Base-by-base conservation (phyloP, 2,329 filamentous ascomycete genomes). In the Lecanicillium sp. region DNA sequence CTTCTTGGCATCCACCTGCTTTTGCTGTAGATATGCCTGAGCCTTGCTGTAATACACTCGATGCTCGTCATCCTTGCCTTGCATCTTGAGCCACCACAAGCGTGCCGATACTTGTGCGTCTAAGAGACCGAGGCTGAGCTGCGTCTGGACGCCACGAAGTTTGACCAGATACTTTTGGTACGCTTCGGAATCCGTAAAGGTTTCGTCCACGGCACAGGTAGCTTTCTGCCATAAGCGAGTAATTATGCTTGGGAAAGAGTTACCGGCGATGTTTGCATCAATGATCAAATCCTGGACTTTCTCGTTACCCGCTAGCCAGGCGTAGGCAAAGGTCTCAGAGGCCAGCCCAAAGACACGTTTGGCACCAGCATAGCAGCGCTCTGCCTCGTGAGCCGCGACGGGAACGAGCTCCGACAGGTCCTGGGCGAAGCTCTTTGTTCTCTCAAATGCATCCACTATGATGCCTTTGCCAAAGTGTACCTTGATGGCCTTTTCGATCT, bases 401-500 rank as follows among this genome's bases (percentile, higher is more conserved):
- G 69, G 68, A 32, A 67, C 61, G 17, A 67, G 54, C 14, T 66
- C 65, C 8, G 64, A 65, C 7, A 76, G 58, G 35, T 66, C 67
- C 35, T 70, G 66, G 12, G 70, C 66, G 3, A 75, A 62, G 12
- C 67, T 59, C 50, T 66, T 68, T 17, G 72, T 70, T 7, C 65
- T 66, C 48, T 74, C 72, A 5, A 74, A 53, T 12, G 67, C 69
- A 32, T 71, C 68, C 11, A 65, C 66, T 35, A 77, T 60, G 14
- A 69, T 61, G 19, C 70, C 66, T 58, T 66, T 73, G 39, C 78
- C 77, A 60, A 84, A 81, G 59, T 82, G 74, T 24, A 84, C 64
- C 32, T 74, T 71, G 59, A 83, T 78, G 0, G 74, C 75, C 63
- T 83, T 79, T 56, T 78, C 78, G 53, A 83, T 70, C 60, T 73